These are phyloP conservation scores for Termitomyces eurrhizus DNA, from an alignment of 768 basidiomycete species.

Conservation along the genomic window DNA sequence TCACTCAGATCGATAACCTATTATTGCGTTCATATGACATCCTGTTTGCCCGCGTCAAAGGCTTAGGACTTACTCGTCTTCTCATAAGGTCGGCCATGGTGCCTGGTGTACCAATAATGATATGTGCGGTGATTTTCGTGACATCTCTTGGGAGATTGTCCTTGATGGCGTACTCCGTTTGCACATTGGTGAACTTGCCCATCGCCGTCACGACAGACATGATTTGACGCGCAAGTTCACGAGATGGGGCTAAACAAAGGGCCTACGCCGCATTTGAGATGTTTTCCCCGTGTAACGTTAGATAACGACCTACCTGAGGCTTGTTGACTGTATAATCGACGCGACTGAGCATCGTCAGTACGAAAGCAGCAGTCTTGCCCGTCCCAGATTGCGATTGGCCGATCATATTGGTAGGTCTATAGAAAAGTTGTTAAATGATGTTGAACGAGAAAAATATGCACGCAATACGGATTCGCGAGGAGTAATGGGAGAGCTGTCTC, in stretches of 20 bases:
- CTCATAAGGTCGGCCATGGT: constrained; percentile 88
- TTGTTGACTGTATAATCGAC: constrained; percentile 80
- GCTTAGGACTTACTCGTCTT: constrained; percentile 39
- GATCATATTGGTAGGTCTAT: constrained; percentile 98
- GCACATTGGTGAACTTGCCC: constrained; percentile 92
- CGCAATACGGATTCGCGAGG: constrained; percentile 74
- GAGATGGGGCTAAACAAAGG: constrained; percentile 94
- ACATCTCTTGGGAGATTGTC: constrained; percentile 70
- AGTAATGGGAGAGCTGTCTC: constrained; percentile 93
- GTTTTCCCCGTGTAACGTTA: not conserved
- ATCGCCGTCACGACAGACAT: constrained; percentile 92
- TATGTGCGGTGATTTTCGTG: constrained; percentile 74
- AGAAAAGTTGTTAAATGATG: not conserved
- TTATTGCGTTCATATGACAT: not conserved
- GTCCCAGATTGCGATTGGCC: constrained; percentile 99
- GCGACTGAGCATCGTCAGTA: constrained; percentile 94
- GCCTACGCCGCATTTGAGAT: constrained; percentile 47
- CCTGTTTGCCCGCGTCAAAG: not conserved
- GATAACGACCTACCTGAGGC: constrained; percentile 59
- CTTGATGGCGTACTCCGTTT: constrained; percentile 95
- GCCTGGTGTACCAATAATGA: constrained; percentile 95
- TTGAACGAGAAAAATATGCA: not conserved
- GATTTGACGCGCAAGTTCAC: constrained; percentile 96
- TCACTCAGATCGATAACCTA: constrained; percentile 70
- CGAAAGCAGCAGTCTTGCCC: constrained; percentile 98